A percentile compares a stretch with the other conserved stretches of the same genome.
Evolutionary conservation across 179 eudicot species (phyloP).

Genomic region (Amaranthus tricolor): DNA sequence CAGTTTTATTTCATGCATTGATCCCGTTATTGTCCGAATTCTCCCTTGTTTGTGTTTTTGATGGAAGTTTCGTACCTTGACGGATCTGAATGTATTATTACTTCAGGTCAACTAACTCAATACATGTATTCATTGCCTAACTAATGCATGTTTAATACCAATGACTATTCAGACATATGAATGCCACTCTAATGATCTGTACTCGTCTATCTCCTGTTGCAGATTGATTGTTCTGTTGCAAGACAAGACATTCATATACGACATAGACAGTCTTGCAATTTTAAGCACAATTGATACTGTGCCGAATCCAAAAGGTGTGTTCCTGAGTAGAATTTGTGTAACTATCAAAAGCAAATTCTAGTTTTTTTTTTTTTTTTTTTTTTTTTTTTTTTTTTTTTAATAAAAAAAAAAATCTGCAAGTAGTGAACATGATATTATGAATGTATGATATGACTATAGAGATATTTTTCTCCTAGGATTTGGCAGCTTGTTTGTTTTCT

Average conservation of each 20-base stretch:
- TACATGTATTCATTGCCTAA: neutral
- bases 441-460: neutral
- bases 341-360: neutral
- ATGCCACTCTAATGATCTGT: neutral
- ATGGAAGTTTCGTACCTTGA: neutral
- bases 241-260: constrained; percentile 81
- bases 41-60: neutral
- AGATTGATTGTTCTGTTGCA: constrained; percentile 80
- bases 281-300: constrained; percentile 79
- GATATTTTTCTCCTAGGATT: neutral
- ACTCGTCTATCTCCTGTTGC: constrained; percentile 27
- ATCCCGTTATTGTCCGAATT: neutral
- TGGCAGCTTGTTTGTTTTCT: neutral
- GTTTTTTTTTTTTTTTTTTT: no score
- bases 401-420: neutral
- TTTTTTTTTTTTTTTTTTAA: no score
- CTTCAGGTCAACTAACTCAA: neutral
- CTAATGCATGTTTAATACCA: neutral
- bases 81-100: neutral
- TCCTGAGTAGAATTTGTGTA: neutral
- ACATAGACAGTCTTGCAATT: constrained; percentile 53
- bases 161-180: neutral
- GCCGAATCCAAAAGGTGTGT: constrained; percentile 75
- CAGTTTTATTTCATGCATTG: neutral
- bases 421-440: neutral